Base-by-base conservation (phyloP, 2,329 filamentous ascomycete genomes). In the Clarireedia monteithiana region DNA sequence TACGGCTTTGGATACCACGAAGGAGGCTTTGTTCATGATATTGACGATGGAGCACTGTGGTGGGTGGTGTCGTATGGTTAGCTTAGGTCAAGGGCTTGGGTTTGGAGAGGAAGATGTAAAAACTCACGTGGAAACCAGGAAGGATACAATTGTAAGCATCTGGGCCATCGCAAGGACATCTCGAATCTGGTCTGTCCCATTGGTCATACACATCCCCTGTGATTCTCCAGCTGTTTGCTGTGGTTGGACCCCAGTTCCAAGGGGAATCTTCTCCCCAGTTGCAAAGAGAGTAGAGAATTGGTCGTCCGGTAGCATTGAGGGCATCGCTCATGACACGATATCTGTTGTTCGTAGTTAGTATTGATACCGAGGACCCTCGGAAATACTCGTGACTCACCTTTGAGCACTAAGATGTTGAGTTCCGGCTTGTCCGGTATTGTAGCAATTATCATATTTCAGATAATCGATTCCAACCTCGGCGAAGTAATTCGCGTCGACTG, bases 401-500 rank as follows among this genome's bases (percentile, higher is more conserved):
- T 60, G 58, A 4, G 75, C 77, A 26, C 59, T 77, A 57, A 68
- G 66, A 62, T 53, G 65, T 56, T 59, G 68, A 59, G 65, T 69
- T 62, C 77, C 78, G n/a, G 73, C 74, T 55, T 77, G 73, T 6
- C 78, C 78, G 58, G 75, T 70, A 59, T 80, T 80, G 64, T 73
- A 80, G 68, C 79, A 82, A 63, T 81, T 81, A 66, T 81, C 78
- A 61, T 81, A 81, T 63, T 80, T 78, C 23, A 78, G 64, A 60
- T 78, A 79, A 64, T 77, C 74, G 34, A 80, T 74, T 1, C 74
- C 77, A 75, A 77, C 79, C 15, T 66, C 68, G 1, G 79, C 78
- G 63, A 75, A 81, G 0, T 74, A 72, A 15, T 75, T 66, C 0
- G 79, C 79, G 64, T 83, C 79, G 27, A 75, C 70, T 36, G 73